These are phyloP conservation scores for Lojkania enalia DNA, from an alignment of 2,329 filamentous ascomycete genomes.

Conservation along the genomic window DNA sequence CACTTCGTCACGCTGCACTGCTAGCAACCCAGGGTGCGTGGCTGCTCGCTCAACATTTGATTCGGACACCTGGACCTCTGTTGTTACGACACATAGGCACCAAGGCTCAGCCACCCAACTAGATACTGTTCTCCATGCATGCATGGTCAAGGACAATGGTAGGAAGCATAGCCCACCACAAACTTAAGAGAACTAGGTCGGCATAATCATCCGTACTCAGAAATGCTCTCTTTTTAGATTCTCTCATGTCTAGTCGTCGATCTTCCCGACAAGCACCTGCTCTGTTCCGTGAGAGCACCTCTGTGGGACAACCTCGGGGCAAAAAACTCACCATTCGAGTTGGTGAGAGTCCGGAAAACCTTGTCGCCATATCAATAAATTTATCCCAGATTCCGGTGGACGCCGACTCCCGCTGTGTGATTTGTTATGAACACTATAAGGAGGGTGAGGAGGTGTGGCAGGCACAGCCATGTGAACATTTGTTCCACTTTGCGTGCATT, in stretches of 20 bases:
- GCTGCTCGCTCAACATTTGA: not conserved
- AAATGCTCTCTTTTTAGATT: not conserved
- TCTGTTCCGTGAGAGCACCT: not conserved
- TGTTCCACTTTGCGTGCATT: not conserved
- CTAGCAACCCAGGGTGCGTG: not conserved
- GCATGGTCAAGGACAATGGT: not conserved
- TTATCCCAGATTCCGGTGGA: constrained; percentile 1
- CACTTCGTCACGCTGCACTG: not conserved
- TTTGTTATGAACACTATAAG: not conserved
- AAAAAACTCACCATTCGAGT: constrained; percentile 1
- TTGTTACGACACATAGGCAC: not conserved
- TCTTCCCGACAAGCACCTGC: not conserved
- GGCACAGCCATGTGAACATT: not conserved
- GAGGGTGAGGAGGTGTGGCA: constrained; percentile 1
- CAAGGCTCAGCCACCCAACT: not conserved
- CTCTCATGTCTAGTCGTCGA: not conserved
- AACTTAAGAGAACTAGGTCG: not conserved
- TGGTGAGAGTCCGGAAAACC: not conserved
- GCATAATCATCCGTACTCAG: not conserved
- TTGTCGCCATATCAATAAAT: not conserved
- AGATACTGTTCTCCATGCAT: too few relatives aligned
- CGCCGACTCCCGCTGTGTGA: not conserved
- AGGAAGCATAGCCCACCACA: not conserved
- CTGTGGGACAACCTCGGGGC: constrained; percentile 2
- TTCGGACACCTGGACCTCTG: not conserved